A percentile compares a stretch with the other conserved stretches of the same genome.
Evolutionary conservation across 108 stramenopile species (phyloP).

Genomic region (Pseudonitzschia delicatissima): DNA sequence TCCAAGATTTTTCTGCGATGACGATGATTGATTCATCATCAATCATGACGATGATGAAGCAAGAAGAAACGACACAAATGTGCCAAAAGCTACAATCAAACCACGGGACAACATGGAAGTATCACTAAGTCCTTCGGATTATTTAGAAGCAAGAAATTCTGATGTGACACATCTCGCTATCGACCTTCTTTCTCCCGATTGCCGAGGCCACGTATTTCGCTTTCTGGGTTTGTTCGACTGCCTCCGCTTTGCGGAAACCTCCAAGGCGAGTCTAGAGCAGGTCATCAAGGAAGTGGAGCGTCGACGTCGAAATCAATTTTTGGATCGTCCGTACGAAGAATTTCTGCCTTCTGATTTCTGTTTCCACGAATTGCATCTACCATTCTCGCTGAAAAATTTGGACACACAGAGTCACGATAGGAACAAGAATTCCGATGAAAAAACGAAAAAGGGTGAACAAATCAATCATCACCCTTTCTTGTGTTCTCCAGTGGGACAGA

Average conservation of each 20-base stretch:
- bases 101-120: too few relatives aligned
- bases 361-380: not conserved
- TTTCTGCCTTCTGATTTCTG: not conserved
- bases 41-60: too few relatives aligned
- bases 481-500: not conserved
- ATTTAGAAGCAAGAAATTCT: too few relatives aligned
- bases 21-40: too few relatives aligned
- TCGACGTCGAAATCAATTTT: slow-evolving; percentile 4
- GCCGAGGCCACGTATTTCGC: not conserved
- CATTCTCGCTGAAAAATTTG: not conserved
- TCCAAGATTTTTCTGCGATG: too few relatives aligned
- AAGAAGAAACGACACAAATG: not conserved
- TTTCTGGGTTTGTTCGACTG: slow-evolving; percentile 5
- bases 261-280: not conserved
- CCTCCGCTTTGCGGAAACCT: not conserved
- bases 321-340: slow-evolving; percentile 8
- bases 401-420: not conserved
- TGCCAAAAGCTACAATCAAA: too few relatives aligned
- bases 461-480: not conserved
- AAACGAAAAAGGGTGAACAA: not conserved
- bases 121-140: too few relatives aligned
- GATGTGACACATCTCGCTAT: too few relatives aligned
- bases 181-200: slow-evolving; percentile 1
- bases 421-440: not conserved
- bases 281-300: not conserved